phyloP scores from a whole-genome alignment of 1,284 basidiomycete genomes.

The Cryptococcus amylolentus region DNA sequence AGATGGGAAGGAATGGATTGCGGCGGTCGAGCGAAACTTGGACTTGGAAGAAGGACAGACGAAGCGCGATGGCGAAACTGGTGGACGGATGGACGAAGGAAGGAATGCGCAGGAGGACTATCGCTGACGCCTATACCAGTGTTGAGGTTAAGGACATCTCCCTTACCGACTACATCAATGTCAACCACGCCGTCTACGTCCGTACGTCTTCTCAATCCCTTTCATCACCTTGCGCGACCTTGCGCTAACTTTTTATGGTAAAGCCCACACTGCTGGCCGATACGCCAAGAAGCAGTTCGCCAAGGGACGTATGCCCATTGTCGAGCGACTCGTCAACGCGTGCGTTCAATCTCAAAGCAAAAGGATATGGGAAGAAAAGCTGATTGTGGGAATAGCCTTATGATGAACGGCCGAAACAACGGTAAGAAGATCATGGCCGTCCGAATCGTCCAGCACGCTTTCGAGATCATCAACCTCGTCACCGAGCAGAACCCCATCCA shows the following conservation, averaged over 20 bases:
- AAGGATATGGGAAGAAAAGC: not conserved
- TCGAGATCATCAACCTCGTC: conserved; percentile 99
- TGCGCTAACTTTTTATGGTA: conserved; percentile 10
- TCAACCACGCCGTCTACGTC: conserved; percentile 95
- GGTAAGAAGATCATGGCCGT: conserved; percentile 99
- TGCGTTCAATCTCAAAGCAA: conserved; percentile 49
- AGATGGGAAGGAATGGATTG: not conserved
- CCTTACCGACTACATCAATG: conserved; percentile 97
- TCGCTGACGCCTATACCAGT: conserved; percentile 52
- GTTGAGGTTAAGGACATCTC: conserved; percentile 99
- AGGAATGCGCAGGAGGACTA: conserved; percentile 9
- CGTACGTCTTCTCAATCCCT: conserved; percentile 45
- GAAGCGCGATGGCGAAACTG: not conserved
- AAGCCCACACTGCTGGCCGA: conserved; percentile 92
- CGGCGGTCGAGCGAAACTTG: not conserved
- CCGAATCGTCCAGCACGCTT: conserved; percentile 98
- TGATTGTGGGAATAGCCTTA: conserved; percentile 57
- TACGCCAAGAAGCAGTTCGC: conserved; percentile 99
- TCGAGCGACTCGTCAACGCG: conserved; percentile 98
- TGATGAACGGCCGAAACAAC: conserved; percentile 99
- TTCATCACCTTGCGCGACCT: conserved; percentile 2
- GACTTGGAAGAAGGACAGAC: not conserved
- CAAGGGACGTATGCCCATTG: conserved; percentile 99
- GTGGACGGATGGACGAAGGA: not conserved
- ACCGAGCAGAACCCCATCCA: conserved; percentile 99